These are phyloP conservation scores for Ophiorrhiza pumila DNA, from an alignment of 257 asterid species.

Conservation along the genomic window DNA sequence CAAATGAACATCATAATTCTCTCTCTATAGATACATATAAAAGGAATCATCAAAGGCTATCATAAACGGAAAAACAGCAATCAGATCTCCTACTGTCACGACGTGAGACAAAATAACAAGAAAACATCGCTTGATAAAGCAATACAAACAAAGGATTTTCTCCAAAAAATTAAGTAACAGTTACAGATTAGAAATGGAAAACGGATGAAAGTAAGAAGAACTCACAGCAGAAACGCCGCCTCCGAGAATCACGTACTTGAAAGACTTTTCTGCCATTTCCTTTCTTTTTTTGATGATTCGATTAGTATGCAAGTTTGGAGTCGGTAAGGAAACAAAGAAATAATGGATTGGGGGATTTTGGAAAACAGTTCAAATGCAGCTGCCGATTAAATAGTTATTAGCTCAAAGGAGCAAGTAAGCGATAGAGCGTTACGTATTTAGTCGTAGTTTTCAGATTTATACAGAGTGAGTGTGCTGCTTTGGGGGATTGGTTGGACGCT, in stretches of 20 bases:
- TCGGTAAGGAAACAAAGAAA: background rate
- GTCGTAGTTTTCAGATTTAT: background rate
- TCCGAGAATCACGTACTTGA: constrained; percentile 88
- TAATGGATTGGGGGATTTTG: background rate
- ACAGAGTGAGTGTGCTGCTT: background rate
- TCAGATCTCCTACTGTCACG: background rate
- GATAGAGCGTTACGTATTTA: background rate
- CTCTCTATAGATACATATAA: no score
- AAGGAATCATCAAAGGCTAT: background rate
- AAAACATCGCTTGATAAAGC: background rate
- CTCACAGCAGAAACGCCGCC: constrained; percentile 95
- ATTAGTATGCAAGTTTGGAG: background rate
- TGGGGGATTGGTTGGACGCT: constrained; percentile 4
- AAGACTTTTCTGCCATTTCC: constrained; percentile 68
- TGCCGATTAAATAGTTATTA: no score
- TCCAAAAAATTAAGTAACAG: background rate
- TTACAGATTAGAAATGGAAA: background rate
- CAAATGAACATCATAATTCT: background rate
- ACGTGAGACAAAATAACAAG: background rate
- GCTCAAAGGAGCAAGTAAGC: no score
- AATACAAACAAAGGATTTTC: background rate
- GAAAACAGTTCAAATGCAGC: no score
- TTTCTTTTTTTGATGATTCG: background rate
- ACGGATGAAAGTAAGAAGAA: constrained; percentile 12
- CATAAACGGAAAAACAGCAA: background rate